A percentile compares a stretch with the other conserved stretches of the same genome.
Conservation (phyloP, 805 yeast genomes). For the Schwanniomyces sp. region DNA sequence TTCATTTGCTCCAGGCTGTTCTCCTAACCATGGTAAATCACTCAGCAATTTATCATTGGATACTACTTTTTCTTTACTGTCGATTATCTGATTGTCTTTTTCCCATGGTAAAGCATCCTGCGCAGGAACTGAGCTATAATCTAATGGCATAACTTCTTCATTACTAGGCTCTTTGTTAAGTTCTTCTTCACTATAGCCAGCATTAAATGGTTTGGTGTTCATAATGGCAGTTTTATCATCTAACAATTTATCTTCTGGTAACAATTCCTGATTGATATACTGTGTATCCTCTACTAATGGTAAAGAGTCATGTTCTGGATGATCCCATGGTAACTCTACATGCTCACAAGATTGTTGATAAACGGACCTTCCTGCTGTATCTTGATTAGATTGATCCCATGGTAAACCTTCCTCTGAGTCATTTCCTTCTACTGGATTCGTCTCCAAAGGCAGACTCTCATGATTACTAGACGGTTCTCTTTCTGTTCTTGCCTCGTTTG, state of each 20-base stretch:
- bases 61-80: neutral
- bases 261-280: neutral
- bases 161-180: neutral
- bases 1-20: conserved; percentile 1
- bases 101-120: conserved; percentile 9
- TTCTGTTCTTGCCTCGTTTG: neutral
- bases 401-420: neutral
- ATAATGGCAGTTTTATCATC: no score
- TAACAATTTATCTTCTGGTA: no score
- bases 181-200: no score
- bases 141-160: neutral
- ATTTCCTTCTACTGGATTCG: neutral
- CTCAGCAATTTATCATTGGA: neutral
- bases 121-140: neutral
- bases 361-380: no score
- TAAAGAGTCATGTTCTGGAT: conserved; percentile 3
- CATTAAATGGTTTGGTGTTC: no score
- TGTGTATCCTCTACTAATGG: conserved; percentile 7
- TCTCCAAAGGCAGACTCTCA: neutral
- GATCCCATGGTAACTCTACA: conserved; percentile 1
- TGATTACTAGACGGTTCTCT: neutral
- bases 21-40: conserved; percentile 14
- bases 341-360: no score
- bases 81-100: neutral
- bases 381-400: no score